Base-by-base conservation (phyloP, 2,329 filamentous ascomycete genomes). In the Diaporthe australafricana region DNA sequence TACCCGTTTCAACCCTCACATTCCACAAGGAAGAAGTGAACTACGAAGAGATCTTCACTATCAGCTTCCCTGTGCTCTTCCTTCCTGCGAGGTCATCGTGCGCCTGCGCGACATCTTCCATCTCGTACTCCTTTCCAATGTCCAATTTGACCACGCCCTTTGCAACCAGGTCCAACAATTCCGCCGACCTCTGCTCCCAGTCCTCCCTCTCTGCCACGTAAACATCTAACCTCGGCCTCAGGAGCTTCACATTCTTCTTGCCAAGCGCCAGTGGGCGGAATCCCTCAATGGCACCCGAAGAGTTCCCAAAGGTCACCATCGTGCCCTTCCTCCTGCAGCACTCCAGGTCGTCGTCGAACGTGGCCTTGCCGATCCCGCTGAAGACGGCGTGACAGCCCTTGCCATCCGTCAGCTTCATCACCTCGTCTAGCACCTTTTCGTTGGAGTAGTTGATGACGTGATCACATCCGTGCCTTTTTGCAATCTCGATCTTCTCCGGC, bases 321-420 rank as follows among this genome's bases (percentile, higher is more conserved):
- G 86, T 90, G 5, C 92, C 91, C 81, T 93, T 93, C 60, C 42
- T 63, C 55, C 70, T 62, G 56, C 60, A 68, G 45, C 70, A 72
- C 74, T 92, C 88, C 75, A 94, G 79, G 74, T 74, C 72, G 27
- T 74, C 70, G 27, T 74, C 69, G 55, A 74, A 74, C 0, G 95
- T 98, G 57, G 88, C 87, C 84, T 94, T 93, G 12, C 95, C 95
- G 6, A 97, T 93, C 12, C 93, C 93, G 79, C 97, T 94, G 78
- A 94, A 96, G 22, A 97, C 92, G 9, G 91, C 94, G 74, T 90
- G 88, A 3, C 92, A 91, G 8, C 95, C 95, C 74, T 90, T 84
- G 0, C 92, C 92, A 5, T 86, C 89, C 0, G 94, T 97, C 53
- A 94, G 89, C 78, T 91, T 86, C 76, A 87, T 84, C 6, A 94